Percentiles rank a stretch among this genome's conserved stretches.
phyloP scores from a whole-genome alignment of 257 asterid genomes.

The Eustoma russellianum region DNA sequence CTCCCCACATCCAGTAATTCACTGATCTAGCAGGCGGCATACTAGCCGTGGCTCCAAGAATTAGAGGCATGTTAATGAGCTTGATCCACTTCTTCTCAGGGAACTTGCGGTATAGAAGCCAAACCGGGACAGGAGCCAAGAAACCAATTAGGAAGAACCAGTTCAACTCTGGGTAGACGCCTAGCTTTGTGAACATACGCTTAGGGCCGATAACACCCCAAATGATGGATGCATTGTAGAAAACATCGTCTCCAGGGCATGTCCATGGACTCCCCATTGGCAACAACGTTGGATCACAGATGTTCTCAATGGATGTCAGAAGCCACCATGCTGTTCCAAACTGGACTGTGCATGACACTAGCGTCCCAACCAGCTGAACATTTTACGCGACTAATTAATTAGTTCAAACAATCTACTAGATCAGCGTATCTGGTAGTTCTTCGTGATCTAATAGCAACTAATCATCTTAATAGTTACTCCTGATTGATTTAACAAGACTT shows the following conservation, averaged over 20 bases:
- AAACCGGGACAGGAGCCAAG: conserved; percentile 45
- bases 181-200: conserved; percentile 61
- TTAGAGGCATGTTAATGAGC: conserved; percentile 39
- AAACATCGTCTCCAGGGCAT: conserved; percentile 64
- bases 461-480: too few species aligned
- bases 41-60: conserved; percentile 39
- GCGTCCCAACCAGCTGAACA: conserved; percentile 50
- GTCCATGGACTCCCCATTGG: conserved; percentile 79
- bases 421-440: too few species aligned
- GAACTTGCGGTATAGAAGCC: conserved; percentile 38
- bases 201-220: conserved; percentile 75
- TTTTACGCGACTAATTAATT: too few species aligned
- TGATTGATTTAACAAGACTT: too few species aligned
- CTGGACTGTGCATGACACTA: conserved; percentile 39
- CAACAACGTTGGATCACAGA: conserved; percentile 35
- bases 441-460: too few species aligned
- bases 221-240: conserved; percentile 78
- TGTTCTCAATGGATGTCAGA: conserved; percentile 33
- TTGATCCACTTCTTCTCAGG: conserved; percentile 57
- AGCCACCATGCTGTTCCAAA: conserved; percentile 82
- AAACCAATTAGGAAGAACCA: conserved; percentile 61
- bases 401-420: too few species aligned
- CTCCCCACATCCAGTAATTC: conserved; percentile 46
- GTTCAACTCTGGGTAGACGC: conserved; percentile 52
- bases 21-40: conserved; percentile 55